These are phyloP conservation scores for Herpetomonas samuelpessoai DNA, from an alignment of 208 protist species.

Conservation along the genomic window DNA sequence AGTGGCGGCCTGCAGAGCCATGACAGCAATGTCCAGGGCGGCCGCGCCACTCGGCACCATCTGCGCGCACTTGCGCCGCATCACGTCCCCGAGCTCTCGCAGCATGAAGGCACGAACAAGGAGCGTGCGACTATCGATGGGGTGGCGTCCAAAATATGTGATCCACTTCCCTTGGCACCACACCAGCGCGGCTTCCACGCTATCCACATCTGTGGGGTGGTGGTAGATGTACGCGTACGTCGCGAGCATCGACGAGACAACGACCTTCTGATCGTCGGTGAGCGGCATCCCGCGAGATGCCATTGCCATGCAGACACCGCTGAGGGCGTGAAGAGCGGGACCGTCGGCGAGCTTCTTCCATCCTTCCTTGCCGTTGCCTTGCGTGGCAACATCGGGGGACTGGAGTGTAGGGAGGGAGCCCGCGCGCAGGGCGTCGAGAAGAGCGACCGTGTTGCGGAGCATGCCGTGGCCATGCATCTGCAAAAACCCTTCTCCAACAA, in stretches of 20 bases:
- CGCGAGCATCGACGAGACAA: conserved; percentile 39
- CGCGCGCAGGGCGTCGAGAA: conserved; percentile 31
- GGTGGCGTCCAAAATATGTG: conserved; percentile 28
- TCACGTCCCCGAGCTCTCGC: conserved; percentile 39
- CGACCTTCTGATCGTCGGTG: conserved; percentile 32
- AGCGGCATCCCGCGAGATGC: conserved; percentile 31
- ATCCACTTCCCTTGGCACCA: conserved; percentile 62
- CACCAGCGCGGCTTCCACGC: conserved; percentile 38
- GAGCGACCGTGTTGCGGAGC: conserved; percentile 11
- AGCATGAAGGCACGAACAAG: conserved; percentile 54
- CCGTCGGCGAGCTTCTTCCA: conserved; percentile 41
- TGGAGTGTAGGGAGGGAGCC: conserved; percentile 25
- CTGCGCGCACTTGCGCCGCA: conserved; percentile 28
- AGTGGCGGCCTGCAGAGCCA: conserved; percentile 12
- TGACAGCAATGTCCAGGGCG: conserved; percentile 42
- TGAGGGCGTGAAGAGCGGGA: conserved; percentile 29
- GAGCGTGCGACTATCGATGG: conserved; percentile 39
- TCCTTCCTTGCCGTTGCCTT: background rate
- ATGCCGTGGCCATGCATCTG: conserved; percentile 25
- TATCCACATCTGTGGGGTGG: conserved; percentile 18
- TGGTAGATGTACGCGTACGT: conserved; percentile 61
- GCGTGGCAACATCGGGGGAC: conserved; percentile 15
- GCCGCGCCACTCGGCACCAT: conserved; percentile 23
- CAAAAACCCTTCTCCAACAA: conserved; percentile 52
- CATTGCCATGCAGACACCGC: conserved; percentile 19